Base-by-base conservation (phyloP, 495 filamentous ascomycete species). In the Tuber aestivum region DNA sequence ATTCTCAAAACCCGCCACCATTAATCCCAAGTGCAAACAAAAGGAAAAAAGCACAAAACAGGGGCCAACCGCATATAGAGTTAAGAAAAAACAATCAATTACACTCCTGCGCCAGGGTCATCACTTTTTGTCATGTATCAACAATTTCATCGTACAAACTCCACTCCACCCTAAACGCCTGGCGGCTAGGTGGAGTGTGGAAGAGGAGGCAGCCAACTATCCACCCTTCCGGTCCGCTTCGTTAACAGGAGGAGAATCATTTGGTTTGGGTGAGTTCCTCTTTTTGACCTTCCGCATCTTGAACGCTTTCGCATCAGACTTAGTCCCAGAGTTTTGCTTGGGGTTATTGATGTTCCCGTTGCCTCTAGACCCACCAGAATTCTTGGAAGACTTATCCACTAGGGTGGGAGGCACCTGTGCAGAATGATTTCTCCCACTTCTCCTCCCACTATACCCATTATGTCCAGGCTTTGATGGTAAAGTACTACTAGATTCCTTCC, bases 21-120 rank as follows among this genome's bases (percentile, higher is more conserved):
- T 81, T 77, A 81, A 77, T 79, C 77, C 80, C 83, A 83, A 85
- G 85, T 84, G 82, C 82, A 84, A 79, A 79, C 77, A 81, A 69
- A 75, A 71, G 74, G n/a, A n/a, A 80, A 81, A 75, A 78, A 77
- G 56, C 56, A 65, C 56, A 74, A 81, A 77, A 78, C 48, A 77
- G 76, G 61, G 69, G 76, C 74, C 45, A 74, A 78, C 76, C 70
- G 74, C 74, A 81, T 77, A 78, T 73, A 41, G 72, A 41, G 72
- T 65, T 18, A 35, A 80, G 77, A 74, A 79, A 74, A 77, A 78
- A 77, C 45, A 73, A 70, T 71, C 40, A 41, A 74, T 80, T 69
- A 73, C 73, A 42, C 74, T 72, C 65, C 74, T 79, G 61, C 77
- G 50, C 72, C 78, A 80, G 48, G 77, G 76, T 70, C 79, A 71